Conservation (phyloP, 257 asterid genomes). For the Cordia subcordata region DNA sequence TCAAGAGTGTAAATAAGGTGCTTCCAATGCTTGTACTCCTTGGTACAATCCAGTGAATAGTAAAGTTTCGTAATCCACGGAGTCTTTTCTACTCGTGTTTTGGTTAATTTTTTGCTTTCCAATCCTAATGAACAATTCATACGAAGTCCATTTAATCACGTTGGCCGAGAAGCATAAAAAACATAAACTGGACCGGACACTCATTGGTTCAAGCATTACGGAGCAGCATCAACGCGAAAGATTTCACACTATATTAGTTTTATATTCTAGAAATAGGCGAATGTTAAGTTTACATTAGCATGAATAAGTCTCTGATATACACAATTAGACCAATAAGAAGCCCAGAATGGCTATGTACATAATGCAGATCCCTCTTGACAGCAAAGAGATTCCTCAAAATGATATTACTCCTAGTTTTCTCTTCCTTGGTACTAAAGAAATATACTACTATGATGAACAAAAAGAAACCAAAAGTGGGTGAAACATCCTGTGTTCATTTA, state of each 20-base stretch:
- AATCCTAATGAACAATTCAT: not conserved
- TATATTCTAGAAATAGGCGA: too few relatives aligned
- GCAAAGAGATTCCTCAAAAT: not conserved
- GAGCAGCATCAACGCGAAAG: too few relatives aligned
- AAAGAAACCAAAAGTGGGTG: constrained; percentile 2
- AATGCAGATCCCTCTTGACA: not conserved
- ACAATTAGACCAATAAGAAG: constrained; percentile 5
- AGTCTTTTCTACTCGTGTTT: too few relatives aligned
- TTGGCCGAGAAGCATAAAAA: too few relatives aligned
- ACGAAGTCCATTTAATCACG: not conserved
- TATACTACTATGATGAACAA: not conserved
- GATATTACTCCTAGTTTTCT: not conserved
- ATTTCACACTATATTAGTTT: too few relatives aligned
- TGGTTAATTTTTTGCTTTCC: constrained; percentile 7
- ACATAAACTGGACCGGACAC: too few relatives aligned
- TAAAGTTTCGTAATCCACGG: too few relatives aligned
- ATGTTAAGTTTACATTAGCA: too few relatives aligned
- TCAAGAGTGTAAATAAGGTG: not conserved
- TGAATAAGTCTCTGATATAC: constrained; percentile 1
- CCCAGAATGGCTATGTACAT: constrained; percentile 17
- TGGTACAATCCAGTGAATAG: not conserved
- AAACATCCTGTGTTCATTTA: not conserved
- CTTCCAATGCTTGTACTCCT: not conserved
- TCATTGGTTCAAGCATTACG: too few relatives aligned
- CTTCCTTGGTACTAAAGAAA: not conserved